Percentiles rank a stretch among this genome's conserved stretches.
These are phyloP conservation scores for Durotheca rogersii DNA, from an alignment of 495 filamentous ascomycete species.

Conservation along the genomic window DNA sequence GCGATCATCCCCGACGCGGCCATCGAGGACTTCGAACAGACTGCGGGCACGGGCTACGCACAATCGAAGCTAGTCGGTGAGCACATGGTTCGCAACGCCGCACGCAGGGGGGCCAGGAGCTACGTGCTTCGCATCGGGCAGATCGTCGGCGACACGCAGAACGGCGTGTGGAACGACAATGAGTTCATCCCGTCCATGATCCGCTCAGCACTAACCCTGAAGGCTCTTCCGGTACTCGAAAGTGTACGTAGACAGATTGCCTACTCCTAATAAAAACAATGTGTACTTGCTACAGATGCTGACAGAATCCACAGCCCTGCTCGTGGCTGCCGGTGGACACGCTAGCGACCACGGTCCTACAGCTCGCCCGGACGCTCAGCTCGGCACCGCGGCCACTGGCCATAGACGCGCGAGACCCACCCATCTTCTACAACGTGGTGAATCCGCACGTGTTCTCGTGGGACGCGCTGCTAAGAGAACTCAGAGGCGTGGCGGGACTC, in stretches of 20 bases:
- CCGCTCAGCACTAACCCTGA: constrained; percentile 48
- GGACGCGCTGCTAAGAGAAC: constrained; percentile 44
- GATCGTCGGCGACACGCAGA: constrained; percentile 48
- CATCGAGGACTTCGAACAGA: constrained; percentile 37
- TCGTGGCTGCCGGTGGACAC: constrained; percentile 59
- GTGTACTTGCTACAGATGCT: constrained; percentile 20
- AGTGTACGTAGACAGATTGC: constrained; percentile 46
- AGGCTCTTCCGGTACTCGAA: constrained; percentile 48
- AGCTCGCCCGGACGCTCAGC: constrained; percentile 41
- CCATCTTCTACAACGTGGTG: constrained; percentile 45
- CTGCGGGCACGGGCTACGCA: constrained; percentile 55
- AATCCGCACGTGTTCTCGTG: constrained; percentile 44
- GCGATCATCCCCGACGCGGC: constrained; percentile 43
- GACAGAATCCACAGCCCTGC: constrained; percentile 23
- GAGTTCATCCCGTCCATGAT: constrained; percentile 59
- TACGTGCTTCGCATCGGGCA: constrained; percentile 58
- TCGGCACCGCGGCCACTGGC: neutral
- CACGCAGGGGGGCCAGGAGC: constrained; percentile 37
- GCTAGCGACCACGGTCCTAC: constrained; percentile 45
- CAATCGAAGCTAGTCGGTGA: constrained; percentile 59
- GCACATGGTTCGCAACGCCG: constrained; percentile 45
- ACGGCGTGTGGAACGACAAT: constrained; percentile 56
- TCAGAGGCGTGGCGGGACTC: constrained; percentile 36
- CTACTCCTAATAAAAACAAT: constrained; percentile 3
- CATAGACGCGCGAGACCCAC: constrained; percentile 3